These are phyloP conservation scores for Yamadazyma triangularis DNA, from an alignment of 1,139 yeast genomes.

Conservation along the genomic window DNA sequence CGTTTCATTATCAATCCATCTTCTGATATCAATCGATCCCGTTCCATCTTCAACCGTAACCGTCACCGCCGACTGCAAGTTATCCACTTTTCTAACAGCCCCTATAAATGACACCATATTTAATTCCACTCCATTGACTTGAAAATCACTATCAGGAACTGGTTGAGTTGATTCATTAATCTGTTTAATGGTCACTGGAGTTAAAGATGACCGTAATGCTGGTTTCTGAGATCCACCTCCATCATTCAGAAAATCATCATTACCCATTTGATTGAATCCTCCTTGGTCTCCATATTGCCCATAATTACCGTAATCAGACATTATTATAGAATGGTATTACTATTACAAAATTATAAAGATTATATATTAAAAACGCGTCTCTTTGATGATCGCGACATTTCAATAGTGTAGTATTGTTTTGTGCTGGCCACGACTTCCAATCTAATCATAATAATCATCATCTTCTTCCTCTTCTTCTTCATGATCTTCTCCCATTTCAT, in stretches of 20 bases:
- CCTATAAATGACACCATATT: slow-evolving; percentile 64
- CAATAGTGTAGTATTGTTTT: too few relatives aligned
- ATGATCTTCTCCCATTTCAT: slow-evolving; percentile 2
- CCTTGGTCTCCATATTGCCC: slow-evolving; percentile 29
- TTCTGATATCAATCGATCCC: slow-evolving; percentile 65
- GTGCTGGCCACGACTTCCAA: too few relatives aligned
- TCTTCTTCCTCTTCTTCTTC: slow-evolving; percentile 6
- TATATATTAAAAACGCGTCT: not conserved
- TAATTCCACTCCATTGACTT: slow-evolving; percentile 57
- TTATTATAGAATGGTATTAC: slow-evolving; percentile 3
- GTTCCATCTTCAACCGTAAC: slow-evolving; percentile 82
- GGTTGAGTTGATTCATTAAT: slow-evolving; percentile 61
- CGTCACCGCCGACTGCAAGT: slow-evolving; percentile 46
- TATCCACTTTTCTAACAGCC: slow-evolving; percentile 53
- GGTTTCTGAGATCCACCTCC: slow-evolving; percentile 23
- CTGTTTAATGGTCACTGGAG: slow-evolving; percentile 85
- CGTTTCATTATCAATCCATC: slow-evolving; percentile 59
- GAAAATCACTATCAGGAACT: slow-evolving; percentile 73
- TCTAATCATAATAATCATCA: slow-evolving; percentile 2
- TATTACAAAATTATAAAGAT: not conserved
- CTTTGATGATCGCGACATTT: too few relatives aligned
- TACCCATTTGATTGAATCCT: slow-evolving; percentile 27
- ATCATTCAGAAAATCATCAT: slow-evolving; percentile 10
- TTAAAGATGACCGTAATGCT: slow-evolving; percentile 44
- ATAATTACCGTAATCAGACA: slow-evolving; percentile 20